Base-by-base conservation (phyloP, 441 rosid genomes). In the Biscutella auriculata region DNA sequence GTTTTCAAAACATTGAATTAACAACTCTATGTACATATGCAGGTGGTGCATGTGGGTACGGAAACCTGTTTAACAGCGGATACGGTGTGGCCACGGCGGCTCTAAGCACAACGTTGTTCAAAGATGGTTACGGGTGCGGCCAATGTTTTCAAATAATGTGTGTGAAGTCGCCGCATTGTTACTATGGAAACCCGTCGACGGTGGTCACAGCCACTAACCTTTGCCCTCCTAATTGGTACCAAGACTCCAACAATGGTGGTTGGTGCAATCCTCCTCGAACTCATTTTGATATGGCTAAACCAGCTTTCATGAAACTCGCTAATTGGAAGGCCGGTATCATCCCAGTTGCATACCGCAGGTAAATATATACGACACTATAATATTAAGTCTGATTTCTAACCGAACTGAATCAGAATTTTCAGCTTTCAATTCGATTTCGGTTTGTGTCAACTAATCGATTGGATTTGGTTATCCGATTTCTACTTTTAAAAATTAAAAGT, bases 1-100 rank as follows among this genome's bases (percentile, higher is more conserved):
- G 6, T 34, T 50, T 45, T 14, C 9, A n/a, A n/a, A n/a, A n/a
- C n/a, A n/a, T n/a, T 51, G 35, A 16, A 46, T 34, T 52, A 25
- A 16, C 36, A 44, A 34, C 1, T 16, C 1, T 14, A 5, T 25
- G n/a, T 45, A 35, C 16, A 21, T 12, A 16, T 48, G 35, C 7
- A 87, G 95, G 95, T 57, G 95, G 97, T 66, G 97, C 94, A 17
- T 90, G 97, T 53, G 94, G 97, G 6, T 87, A 87, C 25, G 94
- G 94, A 17, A 80, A 90, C 65, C 58, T 90, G 60, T 64, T 72
- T 44, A 64, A 46, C 29, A 87, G 71, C 13, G 95, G 95, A 1
- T 87, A 83, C 29, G 94, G 97, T 5, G 62, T 78, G 3, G 36
- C 63, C 30, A 85, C 94, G 2, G 84, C 78, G 2, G 97, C 97